Evolutionary conservation across 495 filamentous ascomycete genomes (phyloP), one percentile per base, ranked within the genome.

Genomic region (Penicillium parvum): DNA sequence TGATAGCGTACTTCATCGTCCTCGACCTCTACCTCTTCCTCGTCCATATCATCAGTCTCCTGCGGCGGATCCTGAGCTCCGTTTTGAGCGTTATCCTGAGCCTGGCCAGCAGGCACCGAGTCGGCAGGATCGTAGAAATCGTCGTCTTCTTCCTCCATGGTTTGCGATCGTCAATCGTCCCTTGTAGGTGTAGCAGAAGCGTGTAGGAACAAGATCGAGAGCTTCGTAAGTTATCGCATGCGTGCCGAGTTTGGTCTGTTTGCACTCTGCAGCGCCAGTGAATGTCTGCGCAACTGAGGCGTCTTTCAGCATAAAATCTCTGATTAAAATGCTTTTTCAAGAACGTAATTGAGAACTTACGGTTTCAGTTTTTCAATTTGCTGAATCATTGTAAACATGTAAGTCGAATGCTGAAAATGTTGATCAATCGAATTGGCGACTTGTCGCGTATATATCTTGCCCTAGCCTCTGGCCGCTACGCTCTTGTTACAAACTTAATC

Each of bases 1-100:
- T 52, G 54, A 58, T 46, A 37, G 74, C 47, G 53, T 68, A 60
- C 77, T 66, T 47, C 81, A 25, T 83, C 79, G 38, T 83, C 79
- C 25, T 80, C 75, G 11, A 83, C 85, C 49, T 89, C 88, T 36
- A 87, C 83, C 65, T 87, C 87, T 40, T 85, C 83, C 2, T 78
- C 78, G 47, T 87, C 83, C 35, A 49, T 40, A 34, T 85, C 86
- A 43, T 83, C 78, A 50, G 79, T 77, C 32, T 82, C 62, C 21
- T 76, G 57, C 16, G 26, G 42, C 45, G 55, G 48, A 11, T 19
- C 45, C 29, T 44, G 32, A 30, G 48, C 40, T 22, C 52, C 38
- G 38, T 57, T 51, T 28, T 61, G 49, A 20, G 50, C 35, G 18
- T 54, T 45, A 37, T 61, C 57, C 15, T 60, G 50, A 7, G 42